phyloP scores from a whole-genome alignment of 495 filamentous ascomycete species.

The Penicillium coffeae region DNA sequence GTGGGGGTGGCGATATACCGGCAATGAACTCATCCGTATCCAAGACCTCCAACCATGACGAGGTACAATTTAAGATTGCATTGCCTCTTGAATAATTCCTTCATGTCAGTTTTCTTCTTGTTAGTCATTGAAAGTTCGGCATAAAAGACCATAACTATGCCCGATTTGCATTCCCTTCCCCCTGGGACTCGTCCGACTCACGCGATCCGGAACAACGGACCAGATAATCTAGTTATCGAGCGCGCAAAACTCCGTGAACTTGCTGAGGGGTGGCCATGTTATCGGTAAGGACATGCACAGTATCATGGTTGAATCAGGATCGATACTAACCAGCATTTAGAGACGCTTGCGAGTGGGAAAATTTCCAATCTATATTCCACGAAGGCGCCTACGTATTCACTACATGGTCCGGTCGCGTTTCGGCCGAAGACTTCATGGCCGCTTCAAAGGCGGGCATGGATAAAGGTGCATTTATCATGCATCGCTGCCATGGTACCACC shows the following conservation, averaged over 20 bases:
- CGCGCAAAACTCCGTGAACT: slow-evolving; percentile 56
- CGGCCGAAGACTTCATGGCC: slow-evolving; percentile 54
- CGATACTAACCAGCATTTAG: background rate
- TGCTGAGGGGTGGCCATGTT: slow-evolving; percentile 66
- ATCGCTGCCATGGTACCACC: slow-evolving; percentile 57
- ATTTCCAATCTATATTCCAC: slow-evolving; percentile 59
- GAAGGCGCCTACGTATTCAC: slow-evolving; percentile 58
- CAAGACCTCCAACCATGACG: too few relatives aligned
- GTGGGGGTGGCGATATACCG: too few relatives aligned
- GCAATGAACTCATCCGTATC: too few relatives aligned
- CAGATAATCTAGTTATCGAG: slow-evolving; percentile 41
- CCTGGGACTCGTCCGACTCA: slow-evolving; percentile 21
- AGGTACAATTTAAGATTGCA: too few relatives aligned
- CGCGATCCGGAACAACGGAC: slow-evolving; percentile 56
- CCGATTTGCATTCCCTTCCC: slow-evolving; percentile 28
- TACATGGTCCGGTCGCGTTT: slow-evolving; percentile 55
- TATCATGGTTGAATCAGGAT: background rate
- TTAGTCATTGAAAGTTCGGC: too few relatives aligned
- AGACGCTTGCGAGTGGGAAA: slow-evolving; percentile 63
- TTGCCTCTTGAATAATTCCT: too few relatives aligned
- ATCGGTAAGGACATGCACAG: slow-evolving; percentile 30
- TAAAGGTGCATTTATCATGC: slow-evolving; percentile 64
- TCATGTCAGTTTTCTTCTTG: too few relatives aligned
- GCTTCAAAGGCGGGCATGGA: slow-evolving; percentile 58
- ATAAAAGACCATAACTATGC: slow-evolving; percentile 9